phyloP scores from a whole-genome alignment of 139 green algal species.

The Micractinium sp. region DNA sequence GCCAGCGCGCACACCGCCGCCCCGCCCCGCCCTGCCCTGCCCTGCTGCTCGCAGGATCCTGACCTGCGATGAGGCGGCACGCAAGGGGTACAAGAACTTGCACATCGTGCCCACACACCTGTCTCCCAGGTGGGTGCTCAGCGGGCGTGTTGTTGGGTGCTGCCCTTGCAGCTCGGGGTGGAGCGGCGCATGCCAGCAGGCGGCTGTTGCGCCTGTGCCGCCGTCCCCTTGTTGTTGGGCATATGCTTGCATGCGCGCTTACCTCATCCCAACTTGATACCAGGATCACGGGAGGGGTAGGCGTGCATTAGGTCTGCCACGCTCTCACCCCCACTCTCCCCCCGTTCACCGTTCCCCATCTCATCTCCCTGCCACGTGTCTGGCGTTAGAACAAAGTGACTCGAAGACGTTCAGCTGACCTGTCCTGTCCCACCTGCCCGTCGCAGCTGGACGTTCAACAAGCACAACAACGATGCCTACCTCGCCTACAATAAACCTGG shows the following conservation, averaged over 20 bases:
- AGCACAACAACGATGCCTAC: constrained; percentile 20
- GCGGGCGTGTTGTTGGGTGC: neutral
- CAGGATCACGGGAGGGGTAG: too few relatives aligned
- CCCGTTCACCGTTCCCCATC: too few relatives aligned
- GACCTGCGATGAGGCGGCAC: neutral
- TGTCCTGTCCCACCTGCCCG: neutral
- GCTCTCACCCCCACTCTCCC: too few relatives aligned
- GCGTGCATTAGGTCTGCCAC: too few relatives aligned
- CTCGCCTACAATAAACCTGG: constrained; percentile 35
- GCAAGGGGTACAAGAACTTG: neutral
- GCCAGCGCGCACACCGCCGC: neutral
- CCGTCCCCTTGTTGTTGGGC: neutral
- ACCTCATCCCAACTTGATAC: too few relatives aligned
- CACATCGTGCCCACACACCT: constrained; percentile 23
- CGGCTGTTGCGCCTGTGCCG: too few relatives aligned
- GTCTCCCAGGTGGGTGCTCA: constrained; percentile 1
- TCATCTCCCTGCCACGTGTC: too few relatives aligned
- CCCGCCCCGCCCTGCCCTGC: neutral
- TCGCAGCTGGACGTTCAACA: constrained; percentile 19
- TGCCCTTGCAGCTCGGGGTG: neutral
- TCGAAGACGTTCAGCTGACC: neutral
- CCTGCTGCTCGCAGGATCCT: constrained; percentile 30
- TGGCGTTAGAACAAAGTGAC: too few relatives aligned
- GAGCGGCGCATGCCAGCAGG: too few relatives aligned
- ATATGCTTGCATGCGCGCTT: too few relatives aligned